phyloP scores from a whole-genome alignment of 1,284 basidiomycete genomes.

The Cutaneotrichosporon sp. region DNA sequence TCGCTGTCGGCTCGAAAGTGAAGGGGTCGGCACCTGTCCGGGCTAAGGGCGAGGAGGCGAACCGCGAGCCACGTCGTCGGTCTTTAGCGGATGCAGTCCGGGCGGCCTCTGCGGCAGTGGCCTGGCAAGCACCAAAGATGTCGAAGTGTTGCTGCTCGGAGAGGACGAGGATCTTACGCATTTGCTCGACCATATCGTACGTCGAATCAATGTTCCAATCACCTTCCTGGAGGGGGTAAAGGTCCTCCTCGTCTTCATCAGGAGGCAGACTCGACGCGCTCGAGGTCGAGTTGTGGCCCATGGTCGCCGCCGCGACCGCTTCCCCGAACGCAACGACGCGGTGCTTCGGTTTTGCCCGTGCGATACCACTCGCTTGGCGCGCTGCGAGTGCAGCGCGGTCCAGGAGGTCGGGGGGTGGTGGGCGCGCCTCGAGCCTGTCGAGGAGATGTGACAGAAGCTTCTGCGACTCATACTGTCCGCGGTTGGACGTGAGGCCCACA shows the following conservation, averaged over 20 bases:
- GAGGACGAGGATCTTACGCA: conserved; percentile 39
- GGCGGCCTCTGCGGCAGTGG: conserved; percentile 14
- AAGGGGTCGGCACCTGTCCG: too few relatives aligned
- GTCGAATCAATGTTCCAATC: conserved; percentile 39
- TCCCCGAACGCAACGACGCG: conserved; percentile 31
- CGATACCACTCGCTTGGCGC: conserved; percentile 10
- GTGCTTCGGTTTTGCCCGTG: conserved; percentile 23
- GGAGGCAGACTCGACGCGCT: neutral
- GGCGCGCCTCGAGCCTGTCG: conserved; percentile 38
- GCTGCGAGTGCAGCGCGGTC: conserved; percentile 36
- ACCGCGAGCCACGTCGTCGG: neutral
- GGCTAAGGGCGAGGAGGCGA: neutral
- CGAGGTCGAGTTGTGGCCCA: neutral
- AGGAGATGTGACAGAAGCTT: conserved; percentile 44
- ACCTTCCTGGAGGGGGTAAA: conserved; percentile 26
- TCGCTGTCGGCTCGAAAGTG: neutral
- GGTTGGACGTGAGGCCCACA: conserved; percentile 12
- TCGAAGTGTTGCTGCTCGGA: conserved; percentile 39
- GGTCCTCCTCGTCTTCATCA: conserved; percentile 28
- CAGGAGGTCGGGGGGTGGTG: conserved; percentile 38
- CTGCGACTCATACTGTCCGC: conserved; percentile 44
- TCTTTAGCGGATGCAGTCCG: conserved; percentile 9
- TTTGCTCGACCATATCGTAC: conserved; percentile 44
- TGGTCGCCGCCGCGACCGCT: conserved; percentile 26
- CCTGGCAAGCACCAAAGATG: conserved; percentile 29